These are phyloP conservation scores for Cystobasidium tubakii DNA, from an alignment of 768 basidiomycete genomes.

Conservation along the genomic window DNA sequence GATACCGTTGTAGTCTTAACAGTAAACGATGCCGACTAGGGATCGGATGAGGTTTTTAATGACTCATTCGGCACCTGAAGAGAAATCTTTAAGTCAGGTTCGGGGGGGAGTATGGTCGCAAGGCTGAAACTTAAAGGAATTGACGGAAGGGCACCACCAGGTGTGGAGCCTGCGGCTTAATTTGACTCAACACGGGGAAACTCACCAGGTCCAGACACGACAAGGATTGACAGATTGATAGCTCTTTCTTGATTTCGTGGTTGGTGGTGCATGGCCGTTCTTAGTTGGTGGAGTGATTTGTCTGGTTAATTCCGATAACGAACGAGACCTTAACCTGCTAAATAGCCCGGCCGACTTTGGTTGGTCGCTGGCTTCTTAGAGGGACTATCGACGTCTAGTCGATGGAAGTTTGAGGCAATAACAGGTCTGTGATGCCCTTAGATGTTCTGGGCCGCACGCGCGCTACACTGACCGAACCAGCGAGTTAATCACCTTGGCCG, in stretches of 20 bases:
- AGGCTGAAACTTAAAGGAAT: conserved; percentile 77
- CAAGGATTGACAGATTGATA: conserved; percentile 73
- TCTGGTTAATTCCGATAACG: conserved; percentile 94
- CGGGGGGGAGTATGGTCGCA: conserved; percentile 70
- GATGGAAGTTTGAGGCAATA: too few relatives aligned
- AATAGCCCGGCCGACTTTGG: conserved; percentile 69
- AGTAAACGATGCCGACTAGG: too few relatives aligned
- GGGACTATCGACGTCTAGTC: too few relatives aligned
- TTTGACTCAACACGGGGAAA: conserved; percentile 78
- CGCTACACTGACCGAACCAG: too few relatives aligned
- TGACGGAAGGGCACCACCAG: conserved; percentile 76
- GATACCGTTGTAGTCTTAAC: too few relatives aligned
- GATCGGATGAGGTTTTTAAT: too few relatives aligned
- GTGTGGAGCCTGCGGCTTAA: conserved; percentile 74
- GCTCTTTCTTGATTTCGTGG: conserved; percentile 78
- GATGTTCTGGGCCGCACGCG: too few relatives aligned
- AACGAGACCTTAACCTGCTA: conserved; percentile 90
- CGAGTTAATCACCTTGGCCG: too few relatives aligned
- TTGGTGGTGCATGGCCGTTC: conserved; percentile 85
- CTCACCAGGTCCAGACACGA: conserved; percentile 74
- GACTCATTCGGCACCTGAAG: too few relatives aligned
- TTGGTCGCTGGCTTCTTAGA: conserved; percentile 26
- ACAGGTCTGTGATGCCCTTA: too few relatives aligned
- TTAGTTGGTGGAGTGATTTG: conserved; percentile 90
- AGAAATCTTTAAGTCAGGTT: too few relatives aligned